These are phyloP conservation scores for Termitomyces sp. DNA, from an alignment of 768 basidiomycete species.

Conservation along the genomic window DNA sequence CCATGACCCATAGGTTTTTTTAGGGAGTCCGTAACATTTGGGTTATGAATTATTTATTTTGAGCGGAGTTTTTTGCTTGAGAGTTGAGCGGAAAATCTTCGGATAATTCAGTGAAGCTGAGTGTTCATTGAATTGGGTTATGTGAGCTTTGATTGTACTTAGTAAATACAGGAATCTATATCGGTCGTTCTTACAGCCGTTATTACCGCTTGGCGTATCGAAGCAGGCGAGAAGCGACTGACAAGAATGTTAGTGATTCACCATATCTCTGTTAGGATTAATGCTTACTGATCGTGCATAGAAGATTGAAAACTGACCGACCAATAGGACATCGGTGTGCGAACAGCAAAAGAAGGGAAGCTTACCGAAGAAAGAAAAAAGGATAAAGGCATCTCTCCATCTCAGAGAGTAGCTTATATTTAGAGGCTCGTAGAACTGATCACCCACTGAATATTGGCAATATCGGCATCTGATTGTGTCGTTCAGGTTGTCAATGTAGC, in stretches of 20 bases:
- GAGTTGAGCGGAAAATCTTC: no score
- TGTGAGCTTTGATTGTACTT: background rate
- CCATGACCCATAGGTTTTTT: no score
- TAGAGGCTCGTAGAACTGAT: constrained; percentile 64
- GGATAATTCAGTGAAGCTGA: no score
- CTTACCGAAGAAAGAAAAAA: constrained; percentile 57
- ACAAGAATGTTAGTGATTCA: constrained; percentile 7
- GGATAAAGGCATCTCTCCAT: constrained; percentile 66
- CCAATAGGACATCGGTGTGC: background rate
- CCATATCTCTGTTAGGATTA: background rate
- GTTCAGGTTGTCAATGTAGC: constrained; percentile 66
- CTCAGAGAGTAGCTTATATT: constrained; percentile 57
- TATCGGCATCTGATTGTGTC: constrained; percentile 63
- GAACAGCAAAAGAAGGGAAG: constrained; percentile 1
- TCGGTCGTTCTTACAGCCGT: background rate
- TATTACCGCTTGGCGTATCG: constrained; percentile 62
- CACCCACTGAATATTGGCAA: constrained; percentile 63
- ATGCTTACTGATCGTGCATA: constrained; percentile 43
- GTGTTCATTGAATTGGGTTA: no score
- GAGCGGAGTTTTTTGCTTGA: no score
- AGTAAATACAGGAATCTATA: background rate
- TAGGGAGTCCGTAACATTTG: no score
- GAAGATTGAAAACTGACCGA: constrained; percentile 58
- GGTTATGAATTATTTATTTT: no score
- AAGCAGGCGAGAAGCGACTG: constrained; percentile 65